Base-by-base conservation (phyloP, 1,284 basidiomycete genomes). In the Cutaneotrichosporon sp. region DNA sequence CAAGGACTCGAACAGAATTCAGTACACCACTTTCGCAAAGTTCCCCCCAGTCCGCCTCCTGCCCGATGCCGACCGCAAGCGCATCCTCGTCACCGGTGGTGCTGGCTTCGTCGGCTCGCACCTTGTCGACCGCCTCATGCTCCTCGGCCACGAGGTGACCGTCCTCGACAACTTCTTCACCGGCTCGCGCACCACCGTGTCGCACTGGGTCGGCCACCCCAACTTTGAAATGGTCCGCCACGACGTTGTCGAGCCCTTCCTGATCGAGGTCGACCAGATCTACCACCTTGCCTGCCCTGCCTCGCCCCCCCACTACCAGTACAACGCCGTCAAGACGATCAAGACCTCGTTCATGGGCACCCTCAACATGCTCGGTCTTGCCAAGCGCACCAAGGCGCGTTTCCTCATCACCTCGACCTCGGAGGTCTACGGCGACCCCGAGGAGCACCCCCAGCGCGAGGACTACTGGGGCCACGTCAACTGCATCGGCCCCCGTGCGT, bases 91-190 rank as follows among this genome's bases (percentile, higher is more conserved):
- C 51, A 97, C 93, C 16, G 93, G 93, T 61, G 93, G 92, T 51
- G 94, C 94, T 44, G 93, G 93, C 26, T 98, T 98, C 72, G 93
- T 98, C 54, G 94, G 94, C 26, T 94, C 90, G 38, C 94, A 98
- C 78, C 84, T 98, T 52, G 89, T 93, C 49, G 94, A 98, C 78
- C 85, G 94, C 49, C 82, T 97, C 56, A 94, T 98, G 90, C 82
- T 97, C 61, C 84, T 97, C 61, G 94, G 94, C 19, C 94, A 97
- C 75, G 93, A 97, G 74, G 92, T 97, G 61, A 92, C 90, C 49
- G 94, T 97, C 52, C 77, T 97, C 50, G 94, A 97, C 79, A 97
- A 97, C 78, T 97, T 97, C 75, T 97, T 97, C 79, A 97, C 93
- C 20, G 94, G 94, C 19, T 89, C 88, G 49, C 93, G 93, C 75